phyloP scores from a whole-genome alignment of 2,329 filamentous ascomycete genomes.

The Ceratocystis alfenasii region DNA sequence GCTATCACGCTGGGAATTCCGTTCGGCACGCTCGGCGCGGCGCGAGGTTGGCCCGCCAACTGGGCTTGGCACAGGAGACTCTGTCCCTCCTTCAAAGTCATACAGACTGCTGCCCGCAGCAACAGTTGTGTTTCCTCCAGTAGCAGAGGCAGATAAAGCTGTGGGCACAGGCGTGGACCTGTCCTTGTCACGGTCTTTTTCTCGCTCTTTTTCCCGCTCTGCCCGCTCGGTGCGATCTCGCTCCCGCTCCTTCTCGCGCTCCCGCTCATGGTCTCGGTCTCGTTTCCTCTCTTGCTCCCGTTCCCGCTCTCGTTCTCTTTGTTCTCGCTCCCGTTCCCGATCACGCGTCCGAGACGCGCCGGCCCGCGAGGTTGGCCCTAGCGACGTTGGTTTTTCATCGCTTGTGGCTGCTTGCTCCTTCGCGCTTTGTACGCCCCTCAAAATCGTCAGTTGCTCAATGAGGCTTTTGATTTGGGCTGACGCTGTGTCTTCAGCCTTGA shows the following conservation, averaged over 20 bases:
- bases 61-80: conserved; percentile 37
- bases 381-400: conserved; percentile 4
- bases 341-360: conserved; percentile 17
- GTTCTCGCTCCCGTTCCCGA: conserved; percentile 20
- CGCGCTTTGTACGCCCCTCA: conserved; percentile 34
- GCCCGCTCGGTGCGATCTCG: not conserved
- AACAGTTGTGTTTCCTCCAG: not conserved
- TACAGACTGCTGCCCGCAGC: conserved; percentile 28
- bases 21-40: conserved; percentile 29
- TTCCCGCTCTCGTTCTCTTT: conserved; percentile 9
- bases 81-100: conserved; percentile 36
- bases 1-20: conserved; percentile 34
- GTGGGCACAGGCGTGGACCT: conserved; percentile 22
- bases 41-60: conserved; percentile 27
- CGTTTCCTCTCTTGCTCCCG: conserved; percentile 13
- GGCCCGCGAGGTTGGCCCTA: conserved; percentile 11
- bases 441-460: conserved; percentile 35
- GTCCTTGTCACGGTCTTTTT: conserved; percentile 24
- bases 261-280: conserved; percentile 10
- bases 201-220: conserved; percentile 24
- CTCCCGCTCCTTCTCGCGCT: conserved; percentile 10
- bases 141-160: not conserved
- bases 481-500: conserved; percentile 33
- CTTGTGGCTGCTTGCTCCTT: conserved; percentile 31
- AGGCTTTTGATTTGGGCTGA: conserved; percentile 30